phyloP scores from a whole-genome alignment of 1,284 basidiomycete species.

The Ganoderma lingzhi region DNA sequence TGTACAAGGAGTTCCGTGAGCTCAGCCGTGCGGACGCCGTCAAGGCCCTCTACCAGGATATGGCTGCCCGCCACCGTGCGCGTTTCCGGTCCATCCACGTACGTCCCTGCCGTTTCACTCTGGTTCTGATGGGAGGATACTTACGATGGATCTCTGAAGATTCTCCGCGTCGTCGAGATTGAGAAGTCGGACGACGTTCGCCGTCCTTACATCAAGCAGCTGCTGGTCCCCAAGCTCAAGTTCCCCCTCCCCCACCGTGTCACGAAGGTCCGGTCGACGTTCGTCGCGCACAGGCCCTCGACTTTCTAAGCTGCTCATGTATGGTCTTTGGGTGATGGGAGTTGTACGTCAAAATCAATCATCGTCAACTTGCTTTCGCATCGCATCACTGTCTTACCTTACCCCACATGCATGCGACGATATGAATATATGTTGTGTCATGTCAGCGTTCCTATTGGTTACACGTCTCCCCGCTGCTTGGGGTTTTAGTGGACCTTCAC shows the following conservation, averaged over 20 bases:
- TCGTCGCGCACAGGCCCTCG: constrained; percentile 74
- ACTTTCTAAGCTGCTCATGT: constrained; percentile 58
- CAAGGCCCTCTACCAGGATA: constrained; percentile 98
- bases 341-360: constrained; percentile 27
- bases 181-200: constrained; percentile 94
- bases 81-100: constrained; percentile 99
- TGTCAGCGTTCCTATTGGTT: constrained; percentile 15
- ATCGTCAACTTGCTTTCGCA: constrained; percentile 25
- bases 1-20: constrained; percentile 99
- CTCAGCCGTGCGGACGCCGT: constrained; percentile 95
- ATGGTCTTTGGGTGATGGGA: constrained; percentile 15
- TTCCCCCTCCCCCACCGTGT: constrained; percentile 99
- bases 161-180: constrained; percentile 93
- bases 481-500: background rate
- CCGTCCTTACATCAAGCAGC: constrained; percentile 97
- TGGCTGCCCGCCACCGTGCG: constrained; percentile 99
- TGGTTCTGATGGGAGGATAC: background rate
- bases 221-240: constrained; percentile 89
- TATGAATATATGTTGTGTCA: constrained; percentile 33
- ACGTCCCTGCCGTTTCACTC: constrained; percentile 42
- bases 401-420: constrained; percentile 33
- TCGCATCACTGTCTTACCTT: constrained; percentile 20
- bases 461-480: background rate
- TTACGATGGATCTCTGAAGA: constrained; percentile 51
- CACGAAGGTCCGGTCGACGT: constrained; percentile 73